Percentiles rank a stretch among this genome's conserved stretches.
These are phyloP conservation scores for Ophiostoma ulmi DNA, from an alignment of 2,329 filamentous ascomycete species.

Conservation along the genomic window DNA sequence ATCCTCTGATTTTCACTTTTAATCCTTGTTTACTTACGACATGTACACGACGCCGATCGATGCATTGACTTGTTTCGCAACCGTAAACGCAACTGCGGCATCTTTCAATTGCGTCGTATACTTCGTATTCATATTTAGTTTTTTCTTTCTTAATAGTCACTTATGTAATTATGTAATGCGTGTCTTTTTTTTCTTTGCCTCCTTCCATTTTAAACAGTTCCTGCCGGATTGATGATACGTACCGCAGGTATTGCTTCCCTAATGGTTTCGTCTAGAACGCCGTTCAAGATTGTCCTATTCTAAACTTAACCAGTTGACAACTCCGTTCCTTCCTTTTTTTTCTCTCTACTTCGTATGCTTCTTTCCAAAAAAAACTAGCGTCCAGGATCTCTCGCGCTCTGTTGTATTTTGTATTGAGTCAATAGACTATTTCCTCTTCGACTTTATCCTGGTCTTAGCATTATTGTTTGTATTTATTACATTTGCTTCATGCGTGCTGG, in stretches of 20 bases:
- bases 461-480: slow-evolving; percentile 4
- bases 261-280: not conserved
- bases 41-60: not conserved
- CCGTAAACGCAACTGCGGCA: not conserved
- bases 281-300: not conserved
- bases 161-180: slow-evolving; percentile 3
- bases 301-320: slow-evolving; percentile 4
- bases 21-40: not conserved
- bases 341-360: not conserved
- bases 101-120: too few relatives aligned
- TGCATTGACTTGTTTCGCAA: slow-evolving; percentile 1
- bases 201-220: not conserved
- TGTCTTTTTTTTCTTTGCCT: not conserved
- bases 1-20: too few relatives aligned
- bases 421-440: not conserved
- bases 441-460: not conserved
- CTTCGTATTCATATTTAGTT: not conserved
- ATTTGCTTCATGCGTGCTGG: not conserved
- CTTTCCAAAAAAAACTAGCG: not conserved
- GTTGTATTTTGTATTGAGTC: not conserved
- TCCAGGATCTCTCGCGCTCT: not conserved
- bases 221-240: not conserved
- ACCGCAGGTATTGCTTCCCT: not conserved
- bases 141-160: not conserved
- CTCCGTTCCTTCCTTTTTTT: slow-evolving; percentile 7